Evolutionary conservation across 805 yeast genomes (phyloP).

Genomic region (Isabelozyma pseudorhagii): DNA sequence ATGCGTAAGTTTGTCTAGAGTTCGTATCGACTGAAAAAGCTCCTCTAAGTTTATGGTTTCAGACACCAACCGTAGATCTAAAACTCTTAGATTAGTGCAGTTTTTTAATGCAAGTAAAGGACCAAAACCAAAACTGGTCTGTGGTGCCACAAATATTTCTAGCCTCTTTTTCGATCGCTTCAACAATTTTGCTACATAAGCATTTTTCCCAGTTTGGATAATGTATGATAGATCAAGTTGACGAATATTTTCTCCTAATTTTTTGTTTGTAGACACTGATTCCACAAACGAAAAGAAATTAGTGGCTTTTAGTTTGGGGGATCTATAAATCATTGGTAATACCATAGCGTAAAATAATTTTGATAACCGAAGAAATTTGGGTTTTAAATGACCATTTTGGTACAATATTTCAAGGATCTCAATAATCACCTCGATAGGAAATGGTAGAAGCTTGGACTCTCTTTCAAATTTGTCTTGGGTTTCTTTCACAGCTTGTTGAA

Average conservation of each 20-base stretch:
- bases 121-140: constrained; percentile 88
- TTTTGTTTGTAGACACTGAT: constrained; percentile 48
- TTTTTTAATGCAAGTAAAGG: constrained; percentile 79
- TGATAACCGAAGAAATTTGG: constrained; percentile 58
- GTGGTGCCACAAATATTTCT: constrained; percentile 81
- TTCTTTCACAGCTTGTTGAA: constrained; percentile 9
- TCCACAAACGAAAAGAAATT: constrained; percentile 77
- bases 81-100: constrained; percentile 58
- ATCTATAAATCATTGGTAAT: constrained; percentile 60
- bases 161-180: constrained; percentile 70
- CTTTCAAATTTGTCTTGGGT: constrained; percentile 11
- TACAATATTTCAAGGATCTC: constrained; percentile 28
- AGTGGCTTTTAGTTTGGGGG: constrained; percentile 60
- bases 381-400: constrained; percentile 28
- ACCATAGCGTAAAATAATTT: constrained; percentile 58
- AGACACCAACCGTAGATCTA: constrained; percentile 83
- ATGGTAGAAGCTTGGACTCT: constrained; percentile 24
- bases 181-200: constrained; percentile 77
- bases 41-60: constrained; percentile 85
- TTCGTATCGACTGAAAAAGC: constrained; percentile 69
- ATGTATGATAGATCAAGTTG: constrained; percentile 73
- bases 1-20: constrained; percentile 60
- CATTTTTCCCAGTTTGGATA: constrained; percentile 88
- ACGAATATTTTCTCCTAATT: constrained; percentile 57
- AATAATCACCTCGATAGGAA: constrained; percentile 36